A percentile compares a stretch with the other conserved stretches of the same genome.
Conservation (phyloP, 306 rosid species). For the Astragalus membranaceus region DNA sequence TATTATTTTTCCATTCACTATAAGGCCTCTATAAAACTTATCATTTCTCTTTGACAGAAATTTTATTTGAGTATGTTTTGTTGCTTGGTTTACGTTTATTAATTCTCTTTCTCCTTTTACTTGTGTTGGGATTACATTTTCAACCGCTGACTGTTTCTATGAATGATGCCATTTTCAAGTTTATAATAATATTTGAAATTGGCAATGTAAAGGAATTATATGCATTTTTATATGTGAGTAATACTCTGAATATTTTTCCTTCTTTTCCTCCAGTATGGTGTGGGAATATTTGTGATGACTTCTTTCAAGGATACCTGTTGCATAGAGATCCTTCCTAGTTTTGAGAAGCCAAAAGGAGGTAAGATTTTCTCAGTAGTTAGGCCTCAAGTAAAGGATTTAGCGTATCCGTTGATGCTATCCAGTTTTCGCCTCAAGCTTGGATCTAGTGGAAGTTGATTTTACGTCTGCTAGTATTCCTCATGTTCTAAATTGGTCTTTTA, state of each 20-base stretch:
- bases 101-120: background rate
- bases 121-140: background rate
- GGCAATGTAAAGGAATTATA: background rate
- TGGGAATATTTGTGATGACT: conserved; percentile 66
- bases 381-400: background rate
- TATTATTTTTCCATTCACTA: background rate
- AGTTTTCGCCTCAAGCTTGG: background rate
- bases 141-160: background rate
- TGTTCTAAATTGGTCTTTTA: background rate
- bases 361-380: background rate
- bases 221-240: conserved; percentile 17
- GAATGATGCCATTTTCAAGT: conserved; percentile 5
- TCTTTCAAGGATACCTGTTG: conserved; percentile 81
- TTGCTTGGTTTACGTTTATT: background rate
- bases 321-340: conserved; percentile 80
- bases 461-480: background rate
- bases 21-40: background rate
- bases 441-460: background rate
- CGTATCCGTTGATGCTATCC: background rate
- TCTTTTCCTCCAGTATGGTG: conserved; percentile 49
- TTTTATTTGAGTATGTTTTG: background rate
- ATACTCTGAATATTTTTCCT: background rate
- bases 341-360: conserved; percentile 62
- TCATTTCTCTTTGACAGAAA: background rate
- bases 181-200: conserved; percentile 6